Base-by-base conservation (phyloP, 305 asterid genomes). In the Solanum aculeatissimum region DNA sequence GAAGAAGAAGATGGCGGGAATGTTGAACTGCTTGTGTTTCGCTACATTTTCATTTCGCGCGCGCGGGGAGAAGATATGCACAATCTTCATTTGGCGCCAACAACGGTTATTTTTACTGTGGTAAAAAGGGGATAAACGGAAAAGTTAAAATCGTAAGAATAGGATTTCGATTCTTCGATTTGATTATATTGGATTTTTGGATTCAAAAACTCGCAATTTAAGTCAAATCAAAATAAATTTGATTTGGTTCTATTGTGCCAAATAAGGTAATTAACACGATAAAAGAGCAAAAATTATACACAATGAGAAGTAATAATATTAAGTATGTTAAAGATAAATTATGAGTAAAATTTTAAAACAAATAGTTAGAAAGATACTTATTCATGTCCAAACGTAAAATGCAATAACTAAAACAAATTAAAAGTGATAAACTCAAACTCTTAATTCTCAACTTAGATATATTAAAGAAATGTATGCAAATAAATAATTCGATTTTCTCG, bases 31-130 rank as follows among this genome's bases (percentile, higher is more conserved):
- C 49, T 6, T 42, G 55, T 12, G 19, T 78, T 78, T 53, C 27
- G 29, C 45, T 15, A 27, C 3, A 51, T 29, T 54, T 54, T 35
- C 71, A 57, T 86, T 88, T 86, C 35, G 89, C 90, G 88, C 85
- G 85, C 87, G 66, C 82, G 82, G 82, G 82, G 49, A 3, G 62
- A 49, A 4, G 47, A 53, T 51, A 16, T 16, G 42, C 23, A 45
- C 16, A 8, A 15, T 78, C 13, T 78, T 32, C 12, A 3, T 47
- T 77, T 78, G n/a, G 66, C 82, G 82, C 82, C 82, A 53, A 78
- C 82, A 53, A 78, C 12, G n/a, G 19, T 78, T 78, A 51, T 53
- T 51, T 49, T 75, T 75, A 49, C 82, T 49, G 45, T 27, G 63
- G 82, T 75, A 75, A 75, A 40, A 40, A 74, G 0, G 0, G 6